Evolutionary conservation across 73 alveolate genomes (phyloP).

Genomic region (Symbiodinium natans): DNA sequence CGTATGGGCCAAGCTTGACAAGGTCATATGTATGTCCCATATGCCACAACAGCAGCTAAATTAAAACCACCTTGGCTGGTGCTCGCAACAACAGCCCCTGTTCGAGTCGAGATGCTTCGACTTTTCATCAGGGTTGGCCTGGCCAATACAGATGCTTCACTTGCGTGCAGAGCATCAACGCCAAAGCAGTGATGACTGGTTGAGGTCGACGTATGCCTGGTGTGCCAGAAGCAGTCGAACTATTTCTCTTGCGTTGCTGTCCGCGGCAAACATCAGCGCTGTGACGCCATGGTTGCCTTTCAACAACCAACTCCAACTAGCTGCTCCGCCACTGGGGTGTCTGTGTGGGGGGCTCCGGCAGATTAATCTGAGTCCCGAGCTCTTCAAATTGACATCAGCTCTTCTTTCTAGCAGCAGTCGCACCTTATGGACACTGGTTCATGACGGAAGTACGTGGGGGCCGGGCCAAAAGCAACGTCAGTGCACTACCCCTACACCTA

Average conservation of each 20-base stretch:
- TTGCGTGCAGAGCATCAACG: too few relatives aligned
- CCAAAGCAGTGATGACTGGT: too few relatives aligned
- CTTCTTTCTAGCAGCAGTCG: not conserved
- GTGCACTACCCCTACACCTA: too few relatives aligned
- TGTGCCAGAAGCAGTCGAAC: conserved; percentile 34
- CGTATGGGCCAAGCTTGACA: not conserved
- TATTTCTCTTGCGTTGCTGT: conserved; percentile 58
- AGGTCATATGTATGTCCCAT: too few relatives aligned
- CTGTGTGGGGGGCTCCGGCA: too few relatives aligned
- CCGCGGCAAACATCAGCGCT: conserved; percentile 78
- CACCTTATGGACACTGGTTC: not conserved
- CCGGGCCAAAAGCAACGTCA: too few relatives aligned
- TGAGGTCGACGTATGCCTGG: not conserved
- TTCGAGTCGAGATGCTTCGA: not conserved
- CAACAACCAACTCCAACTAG: not conserved
- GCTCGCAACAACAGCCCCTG: not conserved
- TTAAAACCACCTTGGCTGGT: not conserved
- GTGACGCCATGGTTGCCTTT: conserved; percentile 74
- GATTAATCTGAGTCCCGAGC: not conserved
- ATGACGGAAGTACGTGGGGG: too few relatives aligned
- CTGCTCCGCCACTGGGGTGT: too few relatives aligned
- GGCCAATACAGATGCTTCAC: not conserved
- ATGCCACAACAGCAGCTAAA: too few relatives aligned
- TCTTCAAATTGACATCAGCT: not conserved
- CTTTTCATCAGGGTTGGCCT: conserved; percentile 7